These are phyloP conservation scores for Mycena kentingensis DNA, from an alignment of 768 basidiomycete species.

Conservation along the genomic window DNA sequence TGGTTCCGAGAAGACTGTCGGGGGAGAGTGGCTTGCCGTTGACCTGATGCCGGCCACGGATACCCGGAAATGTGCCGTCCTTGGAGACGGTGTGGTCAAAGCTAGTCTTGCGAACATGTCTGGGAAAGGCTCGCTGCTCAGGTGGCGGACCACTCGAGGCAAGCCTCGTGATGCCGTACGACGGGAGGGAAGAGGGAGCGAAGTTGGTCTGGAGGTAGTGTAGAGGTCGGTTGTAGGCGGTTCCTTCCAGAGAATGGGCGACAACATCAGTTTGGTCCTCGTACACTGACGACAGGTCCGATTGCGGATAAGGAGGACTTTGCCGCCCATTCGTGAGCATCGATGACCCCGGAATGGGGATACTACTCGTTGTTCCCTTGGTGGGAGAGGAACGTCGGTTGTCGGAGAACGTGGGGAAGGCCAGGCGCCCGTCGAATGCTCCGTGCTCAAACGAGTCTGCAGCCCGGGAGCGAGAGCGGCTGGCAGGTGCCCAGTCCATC, in stretches of 20 bases:
- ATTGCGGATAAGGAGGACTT: constrained; percentile 46
- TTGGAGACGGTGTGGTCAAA: constrained; percentile 89
- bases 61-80: constrained; percentile 58
- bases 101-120: constrained; percentile 90
- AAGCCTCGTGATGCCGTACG: constrained; percentile 54
- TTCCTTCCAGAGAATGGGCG: constrained; percentile 34
- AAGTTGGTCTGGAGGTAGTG: constrained; percentile 53
- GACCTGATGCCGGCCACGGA: constrained; percentile 76
- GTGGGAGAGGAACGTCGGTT: constrained; percentile 30
- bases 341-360: constrained; percentile 47
- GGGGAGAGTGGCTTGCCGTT: constrained; percentile 73
- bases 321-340: constrained; percentile 48
- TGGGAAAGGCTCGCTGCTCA: constrained; percentile 66
- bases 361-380: constrained; percentile 29
- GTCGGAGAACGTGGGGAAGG: constrained; percentile 41
- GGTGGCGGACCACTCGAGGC: constrained; percentile 37
- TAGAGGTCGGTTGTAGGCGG: constrained; percentile 42
- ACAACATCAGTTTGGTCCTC: constrained; percentile 43
- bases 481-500: constrained; percentile 88
- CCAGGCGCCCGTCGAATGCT: constrained; percentile 45
- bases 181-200: constrained; percentile 74
- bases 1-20: constrained; percentile 67
- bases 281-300: constrained; percentile 49
- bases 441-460: constrained; percentile 60
- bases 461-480: constrained; percentile 77